Evolutionary conservation across 331 rosid species (phyloP).

Genomic region (Rosa hybrid): DNA sequence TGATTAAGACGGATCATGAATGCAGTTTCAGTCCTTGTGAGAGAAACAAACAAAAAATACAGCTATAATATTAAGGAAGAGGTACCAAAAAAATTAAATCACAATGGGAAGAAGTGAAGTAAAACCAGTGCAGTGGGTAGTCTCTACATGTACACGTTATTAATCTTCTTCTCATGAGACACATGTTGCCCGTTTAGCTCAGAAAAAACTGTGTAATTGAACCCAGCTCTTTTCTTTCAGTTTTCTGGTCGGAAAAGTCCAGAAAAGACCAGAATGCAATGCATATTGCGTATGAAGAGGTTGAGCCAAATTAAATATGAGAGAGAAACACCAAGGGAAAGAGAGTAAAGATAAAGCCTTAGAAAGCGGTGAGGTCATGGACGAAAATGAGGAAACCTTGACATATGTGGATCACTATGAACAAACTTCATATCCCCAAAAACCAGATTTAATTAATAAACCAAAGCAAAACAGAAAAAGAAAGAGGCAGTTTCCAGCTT

Average conservation of each 20-base stretch:
- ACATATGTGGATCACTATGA: conserved; percentile 39
- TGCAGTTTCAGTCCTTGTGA: conserved; percentile 15
- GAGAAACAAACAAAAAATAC: conserved; percentile 13
- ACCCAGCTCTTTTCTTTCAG: not conserved
- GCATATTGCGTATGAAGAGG: not conserved
- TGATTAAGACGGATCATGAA: conserved; percentile 26
- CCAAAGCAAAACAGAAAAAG: conserved; percentile 4
- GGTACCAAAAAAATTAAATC: not conserved
- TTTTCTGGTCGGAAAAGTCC: not conserved
- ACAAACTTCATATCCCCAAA: not conserved
- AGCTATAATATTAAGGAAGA: conserved; percentile 6
- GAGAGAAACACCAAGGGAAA: conserved; percentile 21
- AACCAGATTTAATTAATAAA: conserved; percentile 2
- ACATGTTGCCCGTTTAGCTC: not conserved
- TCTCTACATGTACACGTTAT: not conserved
- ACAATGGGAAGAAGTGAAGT: not conserved
- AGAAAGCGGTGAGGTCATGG: conserved; percentile 39
- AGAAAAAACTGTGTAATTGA: not conserved
- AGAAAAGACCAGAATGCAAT: not conserved
- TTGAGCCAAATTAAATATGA: conserved; percentile 35
- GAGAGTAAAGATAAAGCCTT: conserved; percentile 16
- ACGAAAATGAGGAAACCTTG: conserved; percentile 39
- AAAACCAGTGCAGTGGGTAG: not conserved
- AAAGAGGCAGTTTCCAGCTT: not conserved
- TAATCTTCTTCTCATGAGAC: not conserved